phyloP scores from a whole-genome alignment of 305 asterid genomes.

The Salvia sclarea region DNA sequence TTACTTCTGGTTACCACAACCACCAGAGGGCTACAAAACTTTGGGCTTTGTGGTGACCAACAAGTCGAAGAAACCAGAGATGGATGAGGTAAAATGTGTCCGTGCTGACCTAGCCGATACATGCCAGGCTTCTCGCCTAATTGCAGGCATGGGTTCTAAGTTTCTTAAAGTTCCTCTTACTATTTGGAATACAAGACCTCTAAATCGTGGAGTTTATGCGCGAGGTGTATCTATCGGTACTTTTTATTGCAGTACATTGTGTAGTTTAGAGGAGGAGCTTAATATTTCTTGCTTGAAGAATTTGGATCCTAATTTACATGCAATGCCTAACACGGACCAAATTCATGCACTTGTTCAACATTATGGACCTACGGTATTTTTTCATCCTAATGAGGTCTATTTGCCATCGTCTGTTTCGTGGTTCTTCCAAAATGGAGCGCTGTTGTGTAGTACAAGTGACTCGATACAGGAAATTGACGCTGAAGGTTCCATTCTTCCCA shows the following conservation, averaged over 20 bases:
- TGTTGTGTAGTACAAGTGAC: constrained; percentile 44
- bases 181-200: constrained; percentile 64
- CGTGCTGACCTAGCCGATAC: constrained; percentile 71
- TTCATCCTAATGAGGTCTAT: constrained; percentile 75
- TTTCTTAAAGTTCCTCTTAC: constrained; percentile 46
- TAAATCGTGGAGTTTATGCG: constrained; percentile 60
- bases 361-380: constrained; percentile 82
- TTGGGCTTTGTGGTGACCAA: constrained; percentile 71
- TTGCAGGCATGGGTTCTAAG: constrained; percentile 46
- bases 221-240: constrained; percentile 75
- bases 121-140: constrained; percentile 49
- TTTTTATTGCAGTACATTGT: constrained; percentile 56
- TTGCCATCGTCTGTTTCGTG: constrained; percentile 84
- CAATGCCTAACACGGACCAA: constrained; percentile 82
- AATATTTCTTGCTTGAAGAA: constrained; percentile 71
- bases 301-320: constrained; percentile 45
- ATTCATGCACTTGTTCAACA: constrained; percentile 63
- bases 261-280: constrained; percentile 46
- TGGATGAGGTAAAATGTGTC: constrained; percentile 69
- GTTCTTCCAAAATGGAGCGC: constrained; percentile 79
- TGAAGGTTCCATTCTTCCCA: constrained; percentile 74
- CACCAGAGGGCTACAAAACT: constrained; percentile 75
- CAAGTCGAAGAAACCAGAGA: constrained; percentile 59
- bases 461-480: constrained; percentile 48
- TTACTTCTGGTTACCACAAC: constrained; percentile 77